Conservation (phyloP, 257 asterid genomes). For the Solanum neorickii region DNA sequence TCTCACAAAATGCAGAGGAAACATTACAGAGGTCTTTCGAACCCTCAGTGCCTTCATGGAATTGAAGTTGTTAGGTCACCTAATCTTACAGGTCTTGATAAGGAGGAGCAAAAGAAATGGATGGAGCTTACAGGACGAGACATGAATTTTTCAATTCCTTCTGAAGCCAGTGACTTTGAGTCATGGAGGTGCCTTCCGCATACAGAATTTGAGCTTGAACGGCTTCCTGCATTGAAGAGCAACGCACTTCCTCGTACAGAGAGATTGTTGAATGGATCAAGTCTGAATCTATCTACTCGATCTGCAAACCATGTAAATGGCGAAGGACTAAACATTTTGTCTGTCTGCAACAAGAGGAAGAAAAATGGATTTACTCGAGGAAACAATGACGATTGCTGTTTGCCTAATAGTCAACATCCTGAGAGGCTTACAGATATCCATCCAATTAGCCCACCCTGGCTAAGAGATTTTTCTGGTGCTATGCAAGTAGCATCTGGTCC, state of each 20-base stretch:
- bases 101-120: constrained; percentile 41
- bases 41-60: constrained; percentile 42
- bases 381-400: constrained; percentile 22
- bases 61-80: constrained; percentile 38
- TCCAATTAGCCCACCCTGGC: constrained; percentile 25
- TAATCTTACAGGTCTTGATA: constrained; percentile 23
- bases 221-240: constrained; percentile 12
- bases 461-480: constrained; percentile 26
- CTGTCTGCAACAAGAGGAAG: constrained; percentile 29
- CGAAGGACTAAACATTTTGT: constrained; percentile 22
- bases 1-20: constrained; percentile 44
- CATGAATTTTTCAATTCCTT: constrained; percentile 27
- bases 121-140: constrained; percentile 39
- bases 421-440: constrained; percentile 18
- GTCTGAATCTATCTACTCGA: constrained; percentile 27
- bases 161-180: constrained; percentile 37
- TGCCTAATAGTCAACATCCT: constrained; percentile 7
- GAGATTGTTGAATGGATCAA: constrained; percentile 20
- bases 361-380: constrained; percentile 11
- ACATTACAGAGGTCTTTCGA: constrained; percentile 36
- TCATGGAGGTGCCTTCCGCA: constrained; percentile 32
- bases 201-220: constrained; percentile 30
- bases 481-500: constrained; percentile 32
- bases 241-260: constrained; percentile 12
- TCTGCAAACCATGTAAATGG: constrained; percentile 15